A percentile compares a stretch with the other conserved stretches of the same genome.
phyloP scores from a whole-genome alignment of 2,329 filamentous ascomycete genomes.

The Cladosporium sp. region DNA sequence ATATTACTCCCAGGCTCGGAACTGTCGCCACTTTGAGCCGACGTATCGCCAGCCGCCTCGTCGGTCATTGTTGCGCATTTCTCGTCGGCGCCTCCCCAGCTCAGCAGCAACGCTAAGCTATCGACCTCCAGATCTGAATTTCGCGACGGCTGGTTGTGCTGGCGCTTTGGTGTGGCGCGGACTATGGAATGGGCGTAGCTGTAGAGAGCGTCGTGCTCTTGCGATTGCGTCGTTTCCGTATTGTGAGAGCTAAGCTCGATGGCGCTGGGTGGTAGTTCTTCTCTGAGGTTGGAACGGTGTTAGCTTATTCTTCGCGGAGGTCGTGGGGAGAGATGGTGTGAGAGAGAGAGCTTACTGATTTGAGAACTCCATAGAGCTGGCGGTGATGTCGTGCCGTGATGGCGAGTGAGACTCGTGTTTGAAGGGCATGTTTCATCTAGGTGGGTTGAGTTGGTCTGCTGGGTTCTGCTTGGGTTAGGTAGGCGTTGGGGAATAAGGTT shows the following conservation, averaged over 20 bases:
- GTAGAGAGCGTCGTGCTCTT: neutral
- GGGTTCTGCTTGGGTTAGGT: too few species aligned
- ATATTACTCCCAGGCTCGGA: neutral
- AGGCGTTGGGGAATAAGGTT: neutral
- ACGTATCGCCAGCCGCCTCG: neutral
- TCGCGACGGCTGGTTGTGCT: neutral
- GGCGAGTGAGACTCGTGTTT: too few species aligned
- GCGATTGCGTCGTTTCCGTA: neutral
- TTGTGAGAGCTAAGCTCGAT: neutral
- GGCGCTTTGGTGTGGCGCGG: neutral
- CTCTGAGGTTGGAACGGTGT: neutral
- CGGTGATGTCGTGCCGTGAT: neutral
- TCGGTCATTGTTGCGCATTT: neutral
- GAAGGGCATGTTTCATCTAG: too few species aligned
- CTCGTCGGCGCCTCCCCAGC: neutral
- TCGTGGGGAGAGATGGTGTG: neutral
- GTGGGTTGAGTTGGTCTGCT: neutral
- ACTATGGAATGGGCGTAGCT: neutral
- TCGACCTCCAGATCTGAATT: neutral
- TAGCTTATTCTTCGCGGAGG: neutral
- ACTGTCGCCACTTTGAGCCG: neutral
- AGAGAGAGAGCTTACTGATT: neutral
- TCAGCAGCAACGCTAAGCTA: neutral
- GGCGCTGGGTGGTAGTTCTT: neutral
- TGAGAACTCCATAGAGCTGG: neutral